Conservation (phyloP, 495 filamentous ascomycete genomes). For the Lasiosphaeria miniovina region DNA sequence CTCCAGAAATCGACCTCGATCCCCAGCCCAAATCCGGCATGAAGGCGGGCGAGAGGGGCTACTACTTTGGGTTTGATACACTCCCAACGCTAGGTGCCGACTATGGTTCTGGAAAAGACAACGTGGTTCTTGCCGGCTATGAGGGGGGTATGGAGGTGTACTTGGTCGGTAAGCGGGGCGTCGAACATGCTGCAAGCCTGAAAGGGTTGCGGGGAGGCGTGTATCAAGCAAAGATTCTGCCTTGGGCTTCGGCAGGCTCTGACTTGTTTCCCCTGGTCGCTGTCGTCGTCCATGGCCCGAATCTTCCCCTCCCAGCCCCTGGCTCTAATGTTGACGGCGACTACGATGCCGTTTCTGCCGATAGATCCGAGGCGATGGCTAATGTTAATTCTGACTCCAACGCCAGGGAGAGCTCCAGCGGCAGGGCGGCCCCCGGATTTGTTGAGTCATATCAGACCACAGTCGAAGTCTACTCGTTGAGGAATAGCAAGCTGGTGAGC, state of each 20-base stretch:
- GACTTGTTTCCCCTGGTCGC: slow-evolving; percentile 63
- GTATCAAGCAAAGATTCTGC: slow-evolving; percentile 73
- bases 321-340: slow-evolving; percentile 34
- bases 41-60: slow-evolving; percentile 60
- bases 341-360: slow-evolving; percentile 38
- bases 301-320: slow-evolving; percentile 36
- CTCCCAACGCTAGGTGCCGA: slow-evolving; percentile 51
- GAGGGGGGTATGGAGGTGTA: slow-evolving; percentile 72
- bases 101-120: slow-evolving; percentile 52
- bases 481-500: slow-evolving; percentile 61
- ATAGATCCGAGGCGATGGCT: slow-evolving; percentile 36
- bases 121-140: slow-evolving; percentile 71
- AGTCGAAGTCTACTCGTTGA: slow-evolving; percentile 80
- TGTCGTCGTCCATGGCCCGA: slow-evolving; percentile 71
- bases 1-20: slow-evolving; percentile 66
- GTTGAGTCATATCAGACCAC: slow-evolving; percentile 71
- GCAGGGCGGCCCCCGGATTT: slow-evolving; percentile 30
- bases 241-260: slow-evolving; percentile 40
- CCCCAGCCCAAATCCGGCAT: slow-evolving; percentile 50
- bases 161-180: slow-evolving; percentile 62
- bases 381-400: slow-evolving; percentile 26
- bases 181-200: slow-evolving; percentile 63
- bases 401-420: slow-evolving; percentile 14
- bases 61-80: slow-evolving; percentile 76
- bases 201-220: slow-evolving; percentile 77